phyloP scores from a whole-genome alignment of 306 rosid genomes.

The Dryas alaskensis region DNA sequence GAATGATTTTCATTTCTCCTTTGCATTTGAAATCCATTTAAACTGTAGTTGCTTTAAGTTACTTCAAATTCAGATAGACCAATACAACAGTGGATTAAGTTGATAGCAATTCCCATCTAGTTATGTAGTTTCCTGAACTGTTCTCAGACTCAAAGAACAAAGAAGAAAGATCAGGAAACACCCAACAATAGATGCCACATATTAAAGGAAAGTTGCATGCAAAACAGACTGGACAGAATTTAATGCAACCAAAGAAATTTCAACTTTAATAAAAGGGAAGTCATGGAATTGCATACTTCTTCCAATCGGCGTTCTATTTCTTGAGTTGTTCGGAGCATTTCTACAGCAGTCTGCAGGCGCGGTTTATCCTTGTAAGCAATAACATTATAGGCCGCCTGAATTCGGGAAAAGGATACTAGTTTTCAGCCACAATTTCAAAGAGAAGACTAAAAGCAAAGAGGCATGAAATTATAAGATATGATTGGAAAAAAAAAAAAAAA shows the following conservation, averaged over 20 bases:
- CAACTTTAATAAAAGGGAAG: constrained; percentile 8
- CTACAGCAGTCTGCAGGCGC: constrained; percentile 69
- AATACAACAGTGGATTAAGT: not conserved
- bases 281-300: constrained; percentile 46
- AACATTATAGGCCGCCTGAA: constrained; percentile 70
- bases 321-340: constrained; percentile 72
- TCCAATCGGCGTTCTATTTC: constrained; percentile 65
- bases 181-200: not conserved
- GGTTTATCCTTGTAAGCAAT: constrained; percentile 84
- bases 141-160: not conserved
- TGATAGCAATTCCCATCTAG: not conserved
- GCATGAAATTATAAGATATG: not conserved
- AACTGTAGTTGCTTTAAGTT: not conserved
- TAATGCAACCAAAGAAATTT: not conserved
- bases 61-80: not conserved
- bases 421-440: not conserved
- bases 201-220: not conserved
- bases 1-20: not conserved
- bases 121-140: not conserved
- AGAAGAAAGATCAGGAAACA: not conserved
- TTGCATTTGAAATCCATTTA: not conserved
- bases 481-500: too few relatives aligned
- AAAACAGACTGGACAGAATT: constrained; percentile 2
- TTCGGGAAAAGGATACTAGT: constrained; percentile 20
- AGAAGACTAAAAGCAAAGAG: not conserved